phyloP scores from a whole-genome alignment of 257 asterid genomes.

The Solanum appendiculatum region DNA sequence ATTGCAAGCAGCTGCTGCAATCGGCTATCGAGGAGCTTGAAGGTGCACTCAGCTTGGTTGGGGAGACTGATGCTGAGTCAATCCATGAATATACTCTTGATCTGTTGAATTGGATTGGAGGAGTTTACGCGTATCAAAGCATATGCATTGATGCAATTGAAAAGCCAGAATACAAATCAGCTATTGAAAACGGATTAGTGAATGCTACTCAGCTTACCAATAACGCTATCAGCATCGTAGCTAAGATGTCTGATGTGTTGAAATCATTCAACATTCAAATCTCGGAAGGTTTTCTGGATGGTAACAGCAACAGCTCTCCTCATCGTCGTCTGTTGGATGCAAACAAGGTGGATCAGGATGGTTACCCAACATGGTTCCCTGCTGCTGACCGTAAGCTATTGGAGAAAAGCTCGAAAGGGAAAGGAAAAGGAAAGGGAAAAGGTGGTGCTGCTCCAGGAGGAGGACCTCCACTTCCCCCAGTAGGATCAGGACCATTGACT shows the following conservation, averaged over 20 bases:
- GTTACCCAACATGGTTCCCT: slow-evolving; percentile 47
- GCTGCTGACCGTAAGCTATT: slow-evolving; percentile 51
- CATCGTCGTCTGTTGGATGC: slow-evolving; percentile 18
- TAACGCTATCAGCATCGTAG: slow-evolving; percentile 52
- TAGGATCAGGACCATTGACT: not conserved
- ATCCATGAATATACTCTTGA: slow-evolving; percentile 27
- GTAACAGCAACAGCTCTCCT: not conserved
- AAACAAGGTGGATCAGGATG: slow-evolving; percentile 10
- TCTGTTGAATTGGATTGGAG: slow-evolving; percentile 45
- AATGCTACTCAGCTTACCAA: slow-evolving; percentile 46
- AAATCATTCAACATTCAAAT: slow-evolving; percentile 21
- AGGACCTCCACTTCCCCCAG: not conserved
- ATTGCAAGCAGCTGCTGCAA: slow-evolving; percentile 48
- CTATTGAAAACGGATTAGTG: slow-evolving; percentile 27
- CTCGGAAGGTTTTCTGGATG: not conserved
- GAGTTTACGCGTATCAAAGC: slow-evolving; percentile 28
- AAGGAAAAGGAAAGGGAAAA: not conserved
- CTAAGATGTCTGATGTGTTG: slow-evolving; percentile 24
- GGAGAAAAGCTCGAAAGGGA: not conserved
- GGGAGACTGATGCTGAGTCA: slow-evolving; percentile 16
- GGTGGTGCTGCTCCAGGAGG: not conserved
- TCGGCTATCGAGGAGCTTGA: slow-evolving; percentile 35
- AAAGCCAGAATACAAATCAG: slow-evolving; percentile 27
- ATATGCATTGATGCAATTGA: slow-evolving; percentile 37
- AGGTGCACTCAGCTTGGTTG: slow-evolving; percentile 20